Conservation (phyloP, 768 basidiomycete genomes). For the Lentinula aciculospora region DNA sequence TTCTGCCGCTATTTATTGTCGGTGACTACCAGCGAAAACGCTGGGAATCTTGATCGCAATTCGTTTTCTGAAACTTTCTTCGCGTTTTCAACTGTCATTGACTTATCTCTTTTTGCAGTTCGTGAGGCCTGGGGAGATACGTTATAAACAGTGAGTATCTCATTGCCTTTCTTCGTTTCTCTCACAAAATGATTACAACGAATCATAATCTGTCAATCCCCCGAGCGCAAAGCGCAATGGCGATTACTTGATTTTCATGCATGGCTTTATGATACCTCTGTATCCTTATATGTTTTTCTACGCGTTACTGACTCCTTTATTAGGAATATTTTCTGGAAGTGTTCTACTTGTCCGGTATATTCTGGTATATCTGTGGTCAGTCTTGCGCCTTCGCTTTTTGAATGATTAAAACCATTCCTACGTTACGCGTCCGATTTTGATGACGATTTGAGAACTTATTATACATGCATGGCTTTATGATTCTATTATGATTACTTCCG, state of each 20-base stretch:
- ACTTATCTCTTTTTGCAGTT: conserved; percentile 7
- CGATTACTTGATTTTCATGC: conserved; percentile 15
- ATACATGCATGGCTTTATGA: conserved; percentile 20
- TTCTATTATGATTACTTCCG: background rate
- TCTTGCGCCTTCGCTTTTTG: background rate
- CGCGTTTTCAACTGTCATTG: conserved; percentile 5
- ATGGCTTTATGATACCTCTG: conserved; percentile 7
- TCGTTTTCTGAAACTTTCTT: conserved; percentile 35
- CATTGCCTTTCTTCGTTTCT: background rate
- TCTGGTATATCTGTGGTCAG: conserved; percentile 2
- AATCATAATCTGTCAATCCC: conserved; percentile 53
- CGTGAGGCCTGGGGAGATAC: background rate
- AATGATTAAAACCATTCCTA: conserved; percentile 27
- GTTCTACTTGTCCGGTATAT: background rate
- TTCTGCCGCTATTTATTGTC: conserved; percentile 67
- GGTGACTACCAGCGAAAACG: conserved; percentile 36
- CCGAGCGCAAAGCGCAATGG: conserved; percentile 29
- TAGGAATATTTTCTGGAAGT: no score
- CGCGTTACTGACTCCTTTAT: background rate
- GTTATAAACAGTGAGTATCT: conserved; percentile 3
- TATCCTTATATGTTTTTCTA: background rate
- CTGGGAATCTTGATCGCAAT: conserved; percentile 40
- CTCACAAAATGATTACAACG: conserved; percentile 24
- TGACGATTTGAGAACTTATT: conserved; percentile 16
- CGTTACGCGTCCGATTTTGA: conserved; percentile 39